phyloP scores from a whole-genome alignment of 2,329 filamentous ascomycete genomes.

The Periconia macrospinosa region DNA sequence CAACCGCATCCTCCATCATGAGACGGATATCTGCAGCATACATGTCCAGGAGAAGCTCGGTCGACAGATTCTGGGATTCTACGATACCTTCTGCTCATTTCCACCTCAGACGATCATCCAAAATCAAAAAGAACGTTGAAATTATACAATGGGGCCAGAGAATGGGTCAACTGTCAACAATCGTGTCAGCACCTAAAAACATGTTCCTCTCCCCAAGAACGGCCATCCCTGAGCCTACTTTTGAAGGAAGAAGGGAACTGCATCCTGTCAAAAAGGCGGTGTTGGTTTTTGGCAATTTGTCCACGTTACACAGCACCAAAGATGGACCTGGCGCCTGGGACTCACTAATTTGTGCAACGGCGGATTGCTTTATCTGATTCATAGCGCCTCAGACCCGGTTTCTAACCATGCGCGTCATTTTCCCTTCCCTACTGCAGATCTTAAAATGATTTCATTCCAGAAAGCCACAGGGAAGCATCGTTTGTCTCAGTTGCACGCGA shows the following conservation, averaged over 20 bases:
- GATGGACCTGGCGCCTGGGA: conserved; percentile 38
- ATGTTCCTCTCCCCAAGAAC: no score
- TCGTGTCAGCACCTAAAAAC: neutral
- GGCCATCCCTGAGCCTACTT: no score
- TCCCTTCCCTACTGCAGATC: conserved; percentile 18
- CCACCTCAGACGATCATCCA: no score
- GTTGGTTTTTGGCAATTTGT: conserved; percentile 16
- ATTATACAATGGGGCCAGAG: neutral
- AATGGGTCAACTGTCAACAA: neutral
- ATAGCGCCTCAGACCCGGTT: conserved; percentile 31
- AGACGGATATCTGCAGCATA: neutral
- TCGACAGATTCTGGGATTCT: neutral
- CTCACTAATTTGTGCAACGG: conserved; percentile 38
- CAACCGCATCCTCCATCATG: conserved; percentile 9
- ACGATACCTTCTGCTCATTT: no score
- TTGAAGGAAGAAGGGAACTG: no score
- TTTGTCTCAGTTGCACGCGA: conserved; percentile 35
- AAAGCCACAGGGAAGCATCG: conserved; percentile 10
- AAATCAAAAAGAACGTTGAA: no score
- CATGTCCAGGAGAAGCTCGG: conserved; percentile 33
- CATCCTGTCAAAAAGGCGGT: conserved; percentile 5
- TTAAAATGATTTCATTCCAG: neutral
- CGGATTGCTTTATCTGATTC: conserved; percentile 26
- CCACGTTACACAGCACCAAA: conserved; percentile 36
- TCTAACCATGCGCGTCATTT: conserved; percentile 32